Evolutionary conservation across 2,329 filamentous ascomycete genomes (phyloP).

Genomic region (Diaporthe sp.): DNA sequence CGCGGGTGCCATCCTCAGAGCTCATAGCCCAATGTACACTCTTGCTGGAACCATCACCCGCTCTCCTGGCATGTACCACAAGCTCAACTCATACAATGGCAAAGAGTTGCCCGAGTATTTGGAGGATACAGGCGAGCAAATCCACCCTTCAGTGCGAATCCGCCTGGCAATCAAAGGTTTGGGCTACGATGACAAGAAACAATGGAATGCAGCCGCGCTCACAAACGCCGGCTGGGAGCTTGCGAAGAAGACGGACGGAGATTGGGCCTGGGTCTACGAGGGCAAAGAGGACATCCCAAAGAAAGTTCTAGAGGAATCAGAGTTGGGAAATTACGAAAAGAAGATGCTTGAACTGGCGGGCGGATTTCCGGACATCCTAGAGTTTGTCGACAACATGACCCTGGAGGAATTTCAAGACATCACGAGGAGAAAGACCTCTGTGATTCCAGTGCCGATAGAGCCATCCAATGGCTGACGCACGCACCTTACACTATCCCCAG

Average conservation of each 20-base stretch:
- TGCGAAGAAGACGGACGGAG: constrained; percentile 50
- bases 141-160: constrained; percentile 68
- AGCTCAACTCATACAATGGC: constrained; percentile 57
- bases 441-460: neutral
- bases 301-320: constrained; percentile 64
- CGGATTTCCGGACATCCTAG: constrained; percentile 58
- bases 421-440: constrained; percentile 34
- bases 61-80: constrained; percentile 63
- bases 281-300: constrained; percentile 60
- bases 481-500: rapidly evolving
- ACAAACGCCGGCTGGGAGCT: constrained; percentile 57
- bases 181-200: constrained; percentile 60
- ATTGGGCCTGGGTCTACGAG: constrained; percentile 69
- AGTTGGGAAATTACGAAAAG: constrained; percentile 65
- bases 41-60: constrained; percentile 59
- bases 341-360: constrained; percentile 61
- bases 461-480: neutral
- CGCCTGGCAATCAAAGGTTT: constrained; percentile 65
- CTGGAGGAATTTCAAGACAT: constrained; percentile 34
- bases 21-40: constrained; percentile 57
- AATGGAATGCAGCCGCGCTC: constrained; percentile 63
- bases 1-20: constrained; percentile 59
- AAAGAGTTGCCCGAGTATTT: constrained; percentile 56
- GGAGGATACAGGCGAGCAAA: constrained; percentile 66
- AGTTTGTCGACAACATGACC: constrained; percentile 54